Base-by-base conservation (phyloP, 2,329 filamentous ascomycete genomes). In the Celoporthe dispersa region DNA sequence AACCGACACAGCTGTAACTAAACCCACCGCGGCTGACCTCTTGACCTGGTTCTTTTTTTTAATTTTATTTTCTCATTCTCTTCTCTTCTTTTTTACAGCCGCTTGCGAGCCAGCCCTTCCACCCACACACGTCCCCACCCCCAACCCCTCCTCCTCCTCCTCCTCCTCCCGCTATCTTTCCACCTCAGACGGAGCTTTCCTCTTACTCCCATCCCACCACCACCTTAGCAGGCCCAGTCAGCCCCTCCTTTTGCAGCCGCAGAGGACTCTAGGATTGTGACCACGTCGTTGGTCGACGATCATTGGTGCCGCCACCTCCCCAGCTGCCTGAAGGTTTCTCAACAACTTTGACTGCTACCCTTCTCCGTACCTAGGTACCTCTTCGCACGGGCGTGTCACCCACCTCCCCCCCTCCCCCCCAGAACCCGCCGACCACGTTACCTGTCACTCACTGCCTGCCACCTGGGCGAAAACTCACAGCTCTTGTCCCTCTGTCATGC, bases 401-500 rank as follows among this genome's bases (percentile, higher is more conserved):
- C 44, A 51, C 53, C 44, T 41, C 8, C 37, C 44, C 41, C 61
- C 31, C 44, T 35, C 53, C 44, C 61, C 8, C 37, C 44, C 41
- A 48, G 39, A 16, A n/a, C 33, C 35, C 39, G 28, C 22, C 16
- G 35, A 61, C 31, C 57, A 61, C 25, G 31, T 39, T 62, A 44
- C 61, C 25, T 64, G 44, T 51, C 39, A 64, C 61, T 57, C 53
- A 28, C 53, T 57, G 53, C 53, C 53, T 31, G 53, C 53, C 25
- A 57, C 51, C 51, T 6, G n/a, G 51, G 51, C 51, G 12, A 57
- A 16, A 57, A 31, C 1, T 19, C 33, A 39, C 33, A 61, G 33
- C 59, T 39, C 53, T n/a, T 51, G n/a, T 31, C 28, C 48, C n/a
- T 41, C 37, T 63, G 51, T 59, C 37, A 68, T 62, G 66, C 66